Evolutionary conservation across 768 basidiomycete species (phyloP), one percentile per base, ranked within the genome.

Genomic region (Trametes gibbosa): DNA sequence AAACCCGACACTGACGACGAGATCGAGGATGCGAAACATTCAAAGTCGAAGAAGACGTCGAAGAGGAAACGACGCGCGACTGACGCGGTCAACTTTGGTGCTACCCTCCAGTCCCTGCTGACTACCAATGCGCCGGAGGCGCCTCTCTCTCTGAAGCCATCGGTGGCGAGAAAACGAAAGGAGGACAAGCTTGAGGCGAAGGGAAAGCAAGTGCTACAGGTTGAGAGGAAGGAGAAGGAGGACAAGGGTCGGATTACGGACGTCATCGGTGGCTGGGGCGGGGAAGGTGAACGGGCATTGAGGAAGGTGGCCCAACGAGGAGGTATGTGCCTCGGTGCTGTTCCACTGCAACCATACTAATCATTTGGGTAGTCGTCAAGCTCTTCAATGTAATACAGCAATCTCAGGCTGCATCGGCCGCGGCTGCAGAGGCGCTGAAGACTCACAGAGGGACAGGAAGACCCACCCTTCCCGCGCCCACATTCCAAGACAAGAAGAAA

Each of bases 231-330:
- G 69, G 88, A 86, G 61, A 87, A 80, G 63, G 88, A 90, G 63
- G 89, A 90, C 63, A 84, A 77, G 62, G 83, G 83, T 13, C 76
- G 84, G 56, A 79, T 89, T 63, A 81, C 75, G 40, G 86, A 89
- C 70, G 83, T 85, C 16, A 92, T 90, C 69, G 91, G 86, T 57
- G 93, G 92, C 41, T 97, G 94, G 95, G 95, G 90, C 29, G 88
- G 82, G 13, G 89, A 90, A 72, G 84, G 82, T 73, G 92, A 87
- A 76, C 82, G 83, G 72, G 87, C 81, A 59, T 76, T 85, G 67
- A 84, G 81, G 71, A 98, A 89, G 79, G 92, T 82, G 72, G 96
- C 87, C 63, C 97, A 87, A 75, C 78, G 90, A 70, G 90, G 90
- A 73, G 90, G 90, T 90, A 70, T 50, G 82, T 66, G n/a, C 9